Conservation (phyloP, 2,329 filamentous ascomycete species). For the Paramyrothecium sp. region DNA sequence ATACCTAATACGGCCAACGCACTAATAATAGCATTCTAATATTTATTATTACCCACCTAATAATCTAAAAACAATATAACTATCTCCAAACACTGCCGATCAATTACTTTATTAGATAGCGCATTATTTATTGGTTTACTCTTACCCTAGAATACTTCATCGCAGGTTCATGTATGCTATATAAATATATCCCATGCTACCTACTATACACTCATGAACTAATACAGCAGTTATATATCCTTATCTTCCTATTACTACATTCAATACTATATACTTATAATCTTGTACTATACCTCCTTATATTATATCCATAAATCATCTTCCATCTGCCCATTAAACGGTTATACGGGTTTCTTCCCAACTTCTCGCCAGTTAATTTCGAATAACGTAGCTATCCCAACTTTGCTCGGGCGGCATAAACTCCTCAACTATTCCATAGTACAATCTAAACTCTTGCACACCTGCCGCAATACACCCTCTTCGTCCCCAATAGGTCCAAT, state of each 20-base stretch:
- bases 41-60: too few relatives aligned
- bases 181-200: background rate
- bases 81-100: too few relatives aligned
- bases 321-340: background rate
- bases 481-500: background rate
- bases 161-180: background rate
- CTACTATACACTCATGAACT: background rate
- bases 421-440: too few relatives aligned
- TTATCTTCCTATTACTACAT: background rate
- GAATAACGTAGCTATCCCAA: too few relatives aligned
- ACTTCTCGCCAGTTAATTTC: too few relatives aligned
- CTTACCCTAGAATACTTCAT: too few relatives aligned
- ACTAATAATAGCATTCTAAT: background rate
- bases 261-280: background rate
- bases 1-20: too few relatives aligned
- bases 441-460: background rate
- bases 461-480: background rate
- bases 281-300: background rate
- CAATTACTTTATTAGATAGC: too few relatives aligned
- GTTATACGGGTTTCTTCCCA: background rate
- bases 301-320: background rate
- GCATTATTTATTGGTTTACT: too few relatives aligned
- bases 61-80: too few relatives aligned
- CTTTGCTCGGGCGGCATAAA: too few relatives aligned
- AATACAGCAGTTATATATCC: too few relatives aligned